Percentiles rank a stretch among this genome's conserved stretches.
Evolutionary conservation across 305 asterid species (phyloP).

Genomic region (Striga hermonthica): DNA sequence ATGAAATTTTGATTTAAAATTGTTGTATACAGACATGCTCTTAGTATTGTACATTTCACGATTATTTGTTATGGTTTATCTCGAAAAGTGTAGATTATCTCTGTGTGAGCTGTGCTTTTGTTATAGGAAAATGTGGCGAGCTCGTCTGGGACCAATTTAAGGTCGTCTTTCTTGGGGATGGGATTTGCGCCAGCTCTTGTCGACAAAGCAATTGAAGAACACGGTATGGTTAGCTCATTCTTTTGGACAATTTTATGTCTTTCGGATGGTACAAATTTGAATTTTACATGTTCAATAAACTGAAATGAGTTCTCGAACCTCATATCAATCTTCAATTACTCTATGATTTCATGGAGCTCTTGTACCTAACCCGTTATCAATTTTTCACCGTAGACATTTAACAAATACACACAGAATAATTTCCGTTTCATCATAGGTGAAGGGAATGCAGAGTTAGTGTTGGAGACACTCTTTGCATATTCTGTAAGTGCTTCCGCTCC

Average conservation of each 20-base stretch:
- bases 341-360: too few species aligned
- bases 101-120: conserved; percentile 15
- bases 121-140: conserved; percentile 64
- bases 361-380: too few species aligned
- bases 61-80: too few species aligned
- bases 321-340: background rate
- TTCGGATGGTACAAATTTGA: too few species aligned
- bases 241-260: background rate
- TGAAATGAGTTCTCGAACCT: background rate
- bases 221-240: conserved; percentile 42
- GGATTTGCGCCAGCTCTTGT: conserved; percentile 70
- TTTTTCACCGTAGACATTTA: background rate
- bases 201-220: conserved; percentile 70
- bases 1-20: too few species aligned
- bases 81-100: conserved; percentile 1
- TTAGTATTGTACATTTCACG: too few species aligned
- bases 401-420: conserved; percentile 15
- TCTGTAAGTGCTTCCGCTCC: conserved; percentile 52
- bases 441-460: conserved; percentile 56
- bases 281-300: conserved; percentile 1
- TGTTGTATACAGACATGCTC: too few species aligned
- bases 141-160: conserved; percentile 63
- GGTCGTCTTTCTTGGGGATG: conserved; percentile 78
- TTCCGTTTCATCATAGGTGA: conserved; percentile 56
- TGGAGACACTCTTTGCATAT: conserved; percentile 72